Percentiles rank a stretch among this genome's conserved stretches.
Evolutionary conservation across 2,329 filamentous ascomycete species (phyloP).

Genomic region (Nigrograna mackinnonii): DNA sequence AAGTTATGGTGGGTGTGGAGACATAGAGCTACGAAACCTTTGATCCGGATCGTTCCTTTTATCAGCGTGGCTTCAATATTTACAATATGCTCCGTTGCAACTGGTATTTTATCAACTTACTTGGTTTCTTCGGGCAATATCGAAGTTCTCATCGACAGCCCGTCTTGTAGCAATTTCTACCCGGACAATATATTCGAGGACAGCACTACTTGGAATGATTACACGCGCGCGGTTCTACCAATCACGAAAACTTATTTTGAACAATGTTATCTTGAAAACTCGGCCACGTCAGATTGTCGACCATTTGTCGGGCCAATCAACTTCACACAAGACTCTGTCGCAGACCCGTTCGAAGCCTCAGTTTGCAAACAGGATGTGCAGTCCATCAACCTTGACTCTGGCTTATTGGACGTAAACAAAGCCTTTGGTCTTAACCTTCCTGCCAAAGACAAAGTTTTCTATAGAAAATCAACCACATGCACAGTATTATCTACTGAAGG

Average conservation of each 20-base stretch:
- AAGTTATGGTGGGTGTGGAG: slow-evolving; percentile 17
- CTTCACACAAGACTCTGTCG: too few relatives aligned
- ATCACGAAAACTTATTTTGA: too few relatives aligned
- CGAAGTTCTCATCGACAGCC: slow-evolving; percentile 1
- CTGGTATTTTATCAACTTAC: neutral
- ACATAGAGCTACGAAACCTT: slow-evolving; percentile 4
- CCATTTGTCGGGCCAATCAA: too few relatives aligned
- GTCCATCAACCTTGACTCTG: slow-evolving; percentile 14
- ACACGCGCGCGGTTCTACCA: too few relatives aligned
- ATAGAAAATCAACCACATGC: slow-evolving; percentile 10
- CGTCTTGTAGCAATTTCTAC: neutral
- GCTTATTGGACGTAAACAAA: slow-evolving; percentile 14
- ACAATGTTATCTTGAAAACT: too few relatives aligned
- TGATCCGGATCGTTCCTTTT: slow-evolving; percentile 7
- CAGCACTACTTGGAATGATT: neutral
- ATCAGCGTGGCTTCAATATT: neutral
- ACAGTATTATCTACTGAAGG: slow-evolving; percentile 3
- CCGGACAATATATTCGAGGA: neutral
- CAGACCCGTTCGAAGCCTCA: too few relatives aligned
- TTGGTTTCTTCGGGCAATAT: neutral
- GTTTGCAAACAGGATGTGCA: neutral
- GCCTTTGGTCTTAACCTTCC: slow-evolving; percentile 8
- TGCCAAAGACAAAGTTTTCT: slow-evolving; percentile 1
- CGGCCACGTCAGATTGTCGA: too few relatives aligned
- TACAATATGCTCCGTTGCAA: neutral